Evolutionary conservation across 1,139 yeast genomes (phyloP), one percentile per base, ranked within the genome.

Genomic region (Nakaseomyces nivariensis): DNA sequence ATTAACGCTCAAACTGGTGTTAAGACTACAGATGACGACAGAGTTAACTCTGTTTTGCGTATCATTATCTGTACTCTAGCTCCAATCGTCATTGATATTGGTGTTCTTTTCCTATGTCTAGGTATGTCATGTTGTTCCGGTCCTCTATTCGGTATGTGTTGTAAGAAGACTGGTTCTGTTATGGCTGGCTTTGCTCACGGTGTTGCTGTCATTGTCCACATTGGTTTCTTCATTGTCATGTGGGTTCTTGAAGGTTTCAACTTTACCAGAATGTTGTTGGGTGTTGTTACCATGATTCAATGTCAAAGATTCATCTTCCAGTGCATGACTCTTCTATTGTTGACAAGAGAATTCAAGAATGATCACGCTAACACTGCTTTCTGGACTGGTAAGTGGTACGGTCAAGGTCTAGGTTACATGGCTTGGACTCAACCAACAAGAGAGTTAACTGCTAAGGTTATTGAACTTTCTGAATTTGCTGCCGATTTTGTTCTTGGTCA

Each of bases 371-470:
- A 92, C 74, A 84, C 95, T 62, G 97, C 98, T 31, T 92, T 95
- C 92, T 92, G 99, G 99, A 85, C 96, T 55, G 99, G 99, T 78
- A 90, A 90, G 72, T 92, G 99, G 99, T 88, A 90, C 71, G 90
- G 95, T 56, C 76, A 88, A 56, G 95, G 96, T 66, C 74, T 92
- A 73, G 98, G 98, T 56, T 84, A 86, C 82, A 83, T 86, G 81
- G 96, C 97, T 24, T 79, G 87, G 76, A 85, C 97, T 37, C 98
- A 92, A 74, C 98, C 99, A 57, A 69, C 87, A 48, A 87, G 99
- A 77, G 99, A 92, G 74, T 89, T 87, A 69, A 79, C 83, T 65
- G 97, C 97, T 61, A 92, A 92, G 79, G 78, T 83, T 58, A 86
- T 90, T 60, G 99, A 92, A 75, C 74, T 87, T 77, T 87, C 96